These are phyloP conservation scores for Jackrogersella minutella DNA, from an alignment of 495 filamentous ascomycete species.

Conservation along the genomic window DNA sequence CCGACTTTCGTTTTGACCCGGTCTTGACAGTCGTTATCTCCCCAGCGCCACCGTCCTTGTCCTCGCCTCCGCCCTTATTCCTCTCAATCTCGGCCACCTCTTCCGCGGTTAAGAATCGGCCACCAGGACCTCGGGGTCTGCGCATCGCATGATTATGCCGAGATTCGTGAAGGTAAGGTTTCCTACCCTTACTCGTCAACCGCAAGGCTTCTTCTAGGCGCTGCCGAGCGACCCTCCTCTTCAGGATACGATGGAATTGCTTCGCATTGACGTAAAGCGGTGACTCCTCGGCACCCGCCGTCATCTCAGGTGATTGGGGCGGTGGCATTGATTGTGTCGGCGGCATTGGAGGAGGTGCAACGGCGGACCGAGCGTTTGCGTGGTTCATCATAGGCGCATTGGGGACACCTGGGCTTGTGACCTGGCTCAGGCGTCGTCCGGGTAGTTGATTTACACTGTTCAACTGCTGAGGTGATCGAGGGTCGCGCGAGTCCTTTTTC, in stretches of 20 bases:
- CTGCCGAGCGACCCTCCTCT: slow-evolving; percentile 90
- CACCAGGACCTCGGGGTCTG: slow-evolving; percentile 92
- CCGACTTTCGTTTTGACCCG: slow-evolving; percentile 55
- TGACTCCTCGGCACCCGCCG: slow-evolving; percentile 85
- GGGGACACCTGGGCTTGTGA: slow-evolving; percentile 68
- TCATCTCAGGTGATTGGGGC: slow-evolving; percentile 84
- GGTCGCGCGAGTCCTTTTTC: slow-evolving; percentile 66
- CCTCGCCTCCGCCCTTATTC: slow-evolving; percentile 53
- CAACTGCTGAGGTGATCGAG: slow-evolving; percentile 70
- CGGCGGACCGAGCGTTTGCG: slow-evolving; percentile 48
- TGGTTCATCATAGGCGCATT: slow-evolving; percentile 67
- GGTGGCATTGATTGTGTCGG: slow-evolving; percentile 60
- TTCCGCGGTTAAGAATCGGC: slow-evolving; percentile 96
- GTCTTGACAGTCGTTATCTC: slow-evolving; percentile 52
- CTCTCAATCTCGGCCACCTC: slow-evolving; percentile 92
- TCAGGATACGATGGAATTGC: slow-evolving; percentile 97
- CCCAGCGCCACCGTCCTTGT: slow-evolving; percentile 44
- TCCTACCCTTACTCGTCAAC: slow-evolving; percentile 91
- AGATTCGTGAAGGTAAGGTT: slow-evolving; percentile 98
- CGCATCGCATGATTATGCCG: slow-evolving; percentile 99
- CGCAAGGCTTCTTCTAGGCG: slow-evolving; percentile 90
- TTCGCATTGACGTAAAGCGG: slow-evolving; percentile 98
- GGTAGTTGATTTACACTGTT: slow-evolving; percentile 56
- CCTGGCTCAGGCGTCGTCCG: slow-evolving; percentile 67
- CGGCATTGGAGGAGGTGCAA: slow-evolving; percentile 58